These are phyloP conservation scores for Chalciporus chontae DNA, from an alignment of 768 basidiomycete species.

Conservation along the genomic window DNA sequence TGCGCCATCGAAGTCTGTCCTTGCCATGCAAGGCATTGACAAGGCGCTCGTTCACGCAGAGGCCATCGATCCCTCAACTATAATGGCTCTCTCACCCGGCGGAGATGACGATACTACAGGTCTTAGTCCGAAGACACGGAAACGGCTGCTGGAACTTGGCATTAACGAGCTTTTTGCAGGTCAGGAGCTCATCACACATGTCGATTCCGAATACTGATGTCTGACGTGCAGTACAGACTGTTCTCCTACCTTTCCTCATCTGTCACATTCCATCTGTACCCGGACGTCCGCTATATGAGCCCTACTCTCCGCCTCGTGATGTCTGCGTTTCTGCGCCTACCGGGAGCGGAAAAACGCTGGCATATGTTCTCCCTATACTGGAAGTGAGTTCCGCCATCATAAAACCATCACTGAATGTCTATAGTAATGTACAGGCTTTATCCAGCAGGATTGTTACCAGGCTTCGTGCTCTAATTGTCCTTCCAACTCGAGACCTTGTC, in stretches of 20 bases:
- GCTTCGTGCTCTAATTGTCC: constrained; percentile 81
- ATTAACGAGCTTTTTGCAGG: constrained; percentile 89
- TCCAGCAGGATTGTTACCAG: constrained; percentile 74
- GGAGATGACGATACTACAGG: constrained; percentile 41
- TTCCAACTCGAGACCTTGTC: constrained; percentile 94
- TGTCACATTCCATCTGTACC: constrained; percentile 31
- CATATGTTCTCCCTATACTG: constrained; percentile 91
- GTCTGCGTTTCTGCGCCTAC: constrained; percentile 96
- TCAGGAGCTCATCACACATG: constrained; percentile 32
- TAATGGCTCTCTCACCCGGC: constrained; percentile 41
- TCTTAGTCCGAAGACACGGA: constrained; percentile 57
- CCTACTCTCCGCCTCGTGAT: constrained; percentile 68
- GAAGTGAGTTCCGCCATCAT: constrained; percentile 49
- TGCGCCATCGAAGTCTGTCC: constrained; percentile 65
- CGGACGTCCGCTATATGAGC: constrained; percentile 54
- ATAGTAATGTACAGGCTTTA: constrained; percentile 48
- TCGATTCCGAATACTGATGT: constrained; percentile 12
- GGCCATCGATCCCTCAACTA: constrained; percentile 53
- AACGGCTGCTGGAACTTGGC: constrained; percentile 68
- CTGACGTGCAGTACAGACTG: constrained; percentile 72
- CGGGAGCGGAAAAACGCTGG: constrained; percentile 95
- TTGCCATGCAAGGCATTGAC: constrained; percentile 78
- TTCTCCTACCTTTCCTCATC: constrained; percentile 79
- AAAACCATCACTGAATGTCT: neutral
- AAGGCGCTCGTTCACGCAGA: constrained; percentile 67